phyloP scores from a whole-genome alignment of 495 filamentous ascomycete genomes.

The Bombardia bombarda region DNA sequence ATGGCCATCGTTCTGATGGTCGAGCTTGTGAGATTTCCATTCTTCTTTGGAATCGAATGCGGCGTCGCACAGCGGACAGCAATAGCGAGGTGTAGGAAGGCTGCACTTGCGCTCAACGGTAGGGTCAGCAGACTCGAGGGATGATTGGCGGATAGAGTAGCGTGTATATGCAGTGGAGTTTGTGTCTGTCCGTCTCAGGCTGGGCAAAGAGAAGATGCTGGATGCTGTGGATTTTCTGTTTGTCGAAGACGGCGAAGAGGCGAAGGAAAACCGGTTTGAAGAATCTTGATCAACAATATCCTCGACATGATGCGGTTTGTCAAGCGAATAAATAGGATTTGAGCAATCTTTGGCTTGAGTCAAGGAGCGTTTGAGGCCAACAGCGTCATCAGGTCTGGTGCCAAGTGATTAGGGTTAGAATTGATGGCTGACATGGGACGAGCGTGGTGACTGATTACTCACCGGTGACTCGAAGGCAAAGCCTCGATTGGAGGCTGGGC shows the following conservation, averaged over 20 bases:
- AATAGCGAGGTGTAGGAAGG: slow-evolving; percentile 7
- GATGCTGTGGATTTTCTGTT: slow-evolving; percentile 12
- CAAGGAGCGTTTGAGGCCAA: no score
- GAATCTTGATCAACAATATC: no score
- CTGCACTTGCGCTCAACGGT: slow-evolving; percentile 8
- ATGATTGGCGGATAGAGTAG: slow-evolving; percentile 12
- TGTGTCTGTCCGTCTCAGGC: slow-evolving; percentile 2
- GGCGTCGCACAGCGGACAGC: slow-evolving; percentile 18
- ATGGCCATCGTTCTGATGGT: slow-evolving; percentile 10
- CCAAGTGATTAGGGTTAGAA: no score
- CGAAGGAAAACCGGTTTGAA: no score
- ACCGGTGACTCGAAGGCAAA: no score
- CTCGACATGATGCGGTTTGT: neutral
- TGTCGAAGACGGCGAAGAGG: slow-evolving; percentile 11
- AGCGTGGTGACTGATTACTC: no score
- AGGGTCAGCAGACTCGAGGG: slow-evolving; percentile 14
- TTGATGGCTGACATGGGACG: no score
- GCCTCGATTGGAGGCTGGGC: no score
- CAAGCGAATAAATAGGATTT: no score
- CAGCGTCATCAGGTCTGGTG: no score
- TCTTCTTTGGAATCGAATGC: slow-evolving; percentile 12
- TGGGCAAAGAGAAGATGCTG: slow-evolving; percentile 15
- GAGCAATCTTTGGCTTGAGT: no score
- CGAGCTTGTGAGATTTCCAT: slow-evolving; percentile 17
- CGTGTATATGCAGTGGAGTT: slow-evolving; percentile 6